Conservation (phyloP, 2,329 filamentous ascomycete genomes). For the Fusarium anguioides region DNA sequence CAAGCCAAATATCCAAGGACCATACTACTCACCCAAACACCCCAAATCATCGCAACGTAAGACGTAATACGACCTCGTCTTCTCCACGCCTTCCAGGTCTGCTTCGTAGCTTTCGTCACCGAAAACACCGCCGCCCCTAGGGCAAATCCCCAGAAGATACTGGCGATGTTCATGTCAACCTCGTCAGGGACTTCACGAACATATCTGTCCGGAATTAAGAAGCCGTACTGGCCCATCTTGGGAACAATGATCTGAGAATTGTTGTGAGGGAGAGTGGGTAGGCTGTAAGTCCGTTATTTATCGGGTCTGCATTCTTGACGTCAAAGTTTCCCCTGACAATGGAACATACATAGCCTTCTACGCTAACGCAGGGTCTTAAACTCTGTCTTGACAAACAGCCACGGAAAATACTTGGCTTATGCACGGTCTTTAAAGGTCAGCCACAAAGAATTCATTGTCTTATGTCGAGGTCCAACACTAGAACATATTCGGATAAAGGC, state of each 20-base stretch:
- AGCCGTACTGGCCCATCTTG: conserved; percentile 38
- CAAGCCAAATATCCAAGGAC: conserved; percentile 36
- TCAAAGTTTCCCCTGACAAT: neutral
- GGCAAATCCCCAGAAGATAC: conserved; percentile 44
- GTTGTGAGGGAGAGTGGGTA: too few relatives aligned
- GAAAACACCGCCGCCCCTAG: conserved; percentile 34
- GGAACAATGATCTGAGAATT: too few relatives aligned
- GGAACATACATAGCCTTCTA: neutral
- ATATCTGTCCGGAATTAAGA: conserved; percentile 39
- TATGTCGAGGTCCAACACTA: too few relatives aligned
- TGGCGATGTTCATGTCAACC: conserved; percentile 40
- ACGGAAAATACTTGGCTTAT: too few relatives aligned
- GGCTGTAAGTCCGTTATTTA: too few relatives aligned
- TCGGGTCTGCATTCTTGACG: neutral
- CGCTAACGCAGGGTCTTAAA: neutral
- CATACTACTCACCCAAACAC: conserved; percentile 41
- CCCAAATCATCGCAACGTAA: conserved; percentile 41
- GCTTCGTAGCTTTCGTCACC: conserved; percentile 6
- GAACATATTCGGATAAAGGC: neutral
- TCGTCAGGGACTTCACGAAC: conserved; percentile 34
- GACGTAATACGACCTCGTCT: conserved; percentile 18
- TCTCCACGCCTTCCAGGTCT: conserved; percentile 31
- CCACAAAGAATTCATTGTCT: neutral
- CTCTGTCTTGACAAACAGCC: neutral
- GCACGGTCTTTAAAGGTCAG: too few relatives aligned